phyloP scores from a whole-genome alignment of 2,329 filamentous ascomycete species.

The Chrysoporthe deuterocubensis region DNA sequence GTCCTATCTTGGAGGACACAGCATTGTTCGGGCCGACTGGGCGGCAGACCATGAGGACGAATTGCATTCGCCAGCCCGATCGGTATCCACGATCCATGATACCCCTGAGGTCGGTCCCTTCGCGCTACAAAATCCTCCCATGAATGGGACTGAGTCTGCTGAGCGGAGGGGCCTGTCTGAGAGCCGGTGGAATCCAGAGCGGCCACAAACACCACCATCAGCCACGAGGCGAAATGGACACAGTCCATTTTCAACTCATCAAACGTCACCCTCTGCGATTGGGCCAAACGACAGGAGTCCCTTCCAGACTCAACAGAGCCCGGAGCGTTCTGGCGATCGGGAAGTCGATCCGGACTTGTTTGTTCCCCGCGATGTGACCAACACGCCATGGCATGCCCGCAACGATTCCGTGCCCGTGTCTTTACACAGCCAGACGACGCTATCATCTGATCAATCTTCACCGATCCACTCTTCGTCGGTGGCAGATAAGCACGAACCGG shows the following conservation, averaged over 20 bases:
- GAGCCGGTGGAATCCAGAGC: constrained; percentile 36
- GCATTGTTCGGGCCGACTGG: constrained; percentile 25
- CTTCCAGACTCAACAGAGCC: constrained; percentile 23
- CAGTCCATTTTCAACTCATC: constrained; percentile 2
- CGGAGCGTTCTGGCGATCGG: constrained; percentile 30
- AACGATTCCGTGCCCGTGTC: constrained; percentile 41
- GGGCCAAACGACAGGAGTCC: constrained; percentile 7
- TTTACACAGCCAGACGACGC: constrained; percentile 40
- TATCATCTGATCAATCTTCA: constrained; percentile 40
- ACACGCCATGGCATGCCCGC: constrained; percentile 38
- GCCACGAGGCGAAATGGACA: constrained; percentile 8
- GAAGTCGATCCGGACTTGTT: constrained; percentile 31
- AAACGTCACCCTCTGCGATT: not conserved
- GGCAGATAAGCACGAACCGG: constrained; percentile 39
- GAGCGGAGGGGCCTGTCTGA: constrained; percentile 33
- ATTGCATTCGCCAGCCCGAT: constrained; percentile 15
- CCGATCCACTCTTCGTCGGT: constrained; percentile 35
- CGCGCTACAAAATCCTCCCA: constrained; percentile 25
- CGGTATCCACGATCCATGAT: constrained; percentile 29
- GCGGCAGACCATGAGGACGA: constrained; percentile 25
- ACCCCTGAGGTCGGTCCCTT: constrained; percentile 31
- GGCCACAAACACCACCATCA: constrained; percentile 31
- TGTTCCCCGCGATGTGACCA: constrained; percentile 38
- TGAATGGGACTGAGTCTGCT: not conserved
- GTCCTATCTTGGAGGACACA: constrained; percentile 23